Conservation (phyloP, 1,284 basidiomycete species). For the Malassezia caprae region DNA sequence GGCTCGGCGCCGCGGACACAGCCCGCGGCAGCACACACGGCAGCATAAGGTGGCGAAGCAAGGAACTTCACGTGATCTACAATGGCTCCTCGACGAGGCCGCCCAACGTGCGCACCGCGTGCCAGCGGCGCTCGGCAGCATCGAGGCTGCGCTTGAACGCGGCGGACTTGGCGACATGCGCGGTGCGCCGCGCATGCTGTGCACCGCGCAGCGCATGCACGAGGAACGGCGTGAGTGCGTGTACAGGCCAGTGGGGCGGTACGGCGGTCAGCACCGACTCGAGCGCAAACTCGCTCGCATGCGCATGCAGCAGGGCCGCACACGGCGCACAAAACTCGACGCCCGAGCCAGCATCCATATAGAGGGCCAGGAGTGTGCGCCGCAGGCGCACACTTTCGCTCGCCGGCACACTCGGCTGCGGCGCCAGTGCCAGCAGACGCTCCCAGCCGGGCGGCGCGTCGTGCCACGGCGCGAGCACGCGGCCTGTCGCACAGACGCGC, state of each 20-base stretch:
- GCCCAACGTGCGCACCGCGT: constrained; percentile 23
- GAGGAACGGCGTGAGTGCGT: constrained; percentile 32
- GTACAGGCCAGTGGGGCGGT: constrained; percentile 30
- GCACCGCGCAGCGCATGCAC: constrained; percentile 23
- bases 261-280: constrained; percentile 28
- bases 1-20: neutral
- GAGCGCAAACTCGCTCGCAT: constrained; percentile 27
- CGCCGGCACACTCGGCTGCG: neutral
- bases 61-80: constrained; percentile 3
- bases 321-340: constrained; percentile 26
- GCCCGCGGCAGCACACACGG: neutral
- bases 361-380: neutral
- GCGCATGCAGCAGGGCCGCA: constrained; percentile 33
- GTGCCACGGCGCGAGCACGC: constrained; percentile 23
- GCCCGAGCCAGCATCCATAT: neutral
- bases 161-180: constrained; percentile 25
- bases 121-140: constrained; percentile 28
- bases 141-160: constrained; percentile 30
- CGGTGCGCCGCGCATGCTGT: constrained; percentile 23
- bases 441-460: neutral
- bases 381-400: neutral
- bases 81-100: constrained; percentile 26
- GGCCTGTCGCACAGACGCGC: constrained; percentile 32
- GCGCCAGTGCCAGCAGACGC: neutral
- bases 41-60: neutral